Evolutionary conservation across 352 stramenopile species (phyloP).

Genomic region (Phytophthora fragariae): DNA sequence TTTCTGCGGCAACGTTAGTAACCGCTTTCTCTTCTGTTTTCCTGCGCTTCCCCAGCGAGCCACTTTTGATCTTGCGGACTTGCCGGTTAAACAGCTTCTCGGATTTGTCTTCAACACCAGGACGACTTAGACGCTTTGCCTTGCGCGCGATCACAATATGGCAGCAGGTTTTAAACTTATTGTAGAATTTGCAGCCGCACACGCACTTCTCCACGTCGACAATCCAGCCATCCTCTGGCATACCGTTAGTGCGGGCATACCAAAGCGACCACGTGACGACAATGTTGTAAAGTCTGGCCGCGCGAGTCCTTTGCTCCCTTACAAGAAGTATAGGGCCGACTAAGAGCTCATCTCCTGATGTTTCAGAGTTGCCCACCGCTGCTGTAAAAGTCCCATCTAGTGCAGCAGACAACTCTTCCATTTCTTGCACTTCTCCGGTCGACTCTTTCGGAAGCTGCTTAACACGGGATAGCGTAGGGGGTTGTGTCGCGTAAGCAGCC

Average conservation of each 20-base stretch:
- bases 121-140: neutral
- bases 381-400: neutral
- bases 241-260: neutral
- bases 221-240: neutral
- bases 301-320: neutral
- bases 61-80: neutral
- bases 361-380: neutral
- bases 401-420: neutral
- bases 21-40: neutral
- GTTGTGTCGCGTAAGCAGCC: neutral
- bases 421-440: neutral
- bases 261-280: neutral
- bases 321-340: neutral
- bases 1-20: neutral
- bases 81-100: neutral
- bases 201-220: neutral
- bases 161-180: neutral
- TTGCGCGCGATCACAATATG: neutral
- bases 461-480: neutral
- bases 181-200: neutral
- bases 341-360: neutral
- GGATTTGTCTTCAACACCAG: neutral
- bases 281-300: neutral
- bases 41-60: neutral
- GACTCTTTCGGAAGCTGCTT: neutral